Base-by-base conservation (phyloP, 495 filamentous ascomycete species). In the Penicillium bialowiezense region DNA sequence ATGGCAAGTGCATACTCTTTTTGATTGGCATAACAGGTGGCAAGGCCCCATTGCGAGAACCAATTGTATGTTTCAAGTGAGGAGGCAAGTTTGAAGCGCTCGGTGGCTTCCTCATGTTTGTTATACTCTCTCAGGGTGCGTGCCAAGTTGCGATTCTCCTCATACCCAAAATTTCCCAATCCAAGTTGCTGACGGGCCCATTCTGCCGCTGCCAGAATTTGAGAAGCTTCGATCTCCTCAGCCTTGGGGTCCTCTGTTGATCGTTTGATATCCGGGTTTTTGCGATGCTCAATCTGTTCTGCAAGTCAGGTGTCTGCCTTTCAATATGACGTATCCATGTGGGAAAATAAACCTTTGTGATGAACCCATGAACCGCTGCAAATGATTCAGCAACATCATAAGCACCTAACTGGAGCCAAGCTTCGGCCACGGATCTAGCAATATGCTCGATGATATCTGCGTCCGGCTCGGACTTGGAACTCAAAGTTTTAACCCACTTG, bases 361-460 rank as follows among this genome's bases (percentile, higher is more conserved):
- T 37, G 43, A 50, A 59, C n/a, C 41, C 52, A 43, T 56, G 13
- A 4, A 52, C 14, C 10, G 21, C 17, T 24, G 48, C 23, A 33
- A 59, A 52, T 10, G 19, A 18, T 8, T 36, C 28, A 1, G 12
- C 17, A 40, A 48, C 4, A 15, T 26, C 20, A 1, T 8, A 15
- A 0, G 5, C 17, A 9, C 45, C 34, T 1, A n/a, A n/a, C 17
- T 56, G 45, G 1, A 60, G 50, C 57, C 57, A 60, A 7, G 13
- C 18, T 7, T 29, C 53, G 9, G 49, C 57, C n/a, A 51, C 1
- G n/a, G 36, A 14, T n/a, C 8, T 39, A 2, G 17, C 46, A 3
- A 60, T 43, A 14, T 54, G 57, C 20, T 60, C 53, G 6, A 60
- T 41, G n/a, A 60, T 19, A 51, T 60, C 57, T 38, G 57, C 57